These are phyloP conservation scores for Pseudoneurospora amorphoporcata DNA, from an alignment of 495 filamentous ascomycete species.

Conservation along the genomic window DNA sequence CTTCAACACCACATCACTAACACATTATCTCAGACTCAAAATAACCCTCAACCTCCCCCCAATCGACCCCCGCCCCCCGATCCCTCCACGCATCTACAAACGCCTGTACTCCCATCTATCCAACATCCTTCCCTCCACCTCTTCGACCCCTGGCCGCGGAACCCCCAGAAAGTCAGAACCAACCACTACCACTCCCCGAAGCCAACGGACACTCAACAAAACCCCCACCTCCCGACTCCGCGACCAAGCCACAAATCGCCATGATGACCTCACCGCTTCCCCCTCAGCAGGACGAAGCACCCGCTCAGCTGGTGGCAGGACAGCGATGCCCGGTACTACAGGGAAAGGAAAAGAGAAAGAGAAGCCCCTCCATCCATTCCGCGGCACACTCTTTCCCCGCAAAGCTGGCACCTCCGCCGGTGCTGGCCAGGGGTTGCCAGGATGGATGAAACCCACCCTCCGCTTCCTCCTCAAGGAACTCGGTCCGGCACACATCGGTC, in stretches of 20 bases:
- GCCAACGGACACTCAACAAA: conserved; percentile 1
- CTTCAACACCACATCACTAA: not conserved
- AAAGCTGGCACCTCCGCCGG: conserved; percentile 12
- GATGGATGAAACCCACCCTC: conserved; percentile 57
- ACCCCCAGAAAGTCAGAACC: conserved; percentile 12
- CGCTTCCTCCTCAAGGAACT: conserved; percentile 47
- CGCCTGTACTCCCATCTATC: conserved; percentile 76
- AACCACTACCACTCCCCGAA: conserved; percentile 13
- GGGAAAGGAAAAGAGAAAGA: conserved; percentile 16
- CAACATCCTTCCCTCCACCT: conserved; percentile 46
- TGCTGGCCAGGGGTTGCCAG: conserved; percentile 33
- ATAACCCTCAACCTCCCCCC: conserved; percentile 74
- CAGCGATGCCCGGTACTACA: conserved; percentile 3
- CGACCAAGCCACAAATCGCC: conserved; percentile 4
- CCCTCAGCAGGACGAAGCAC: not conserved
- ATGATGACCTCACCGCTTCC: not conserved
- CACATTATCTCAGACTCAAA: conserved; percentile 49
- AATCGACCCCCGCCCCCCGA: conserved; percentile 70
- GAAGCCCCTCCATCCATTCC: conserved; percentile 27
- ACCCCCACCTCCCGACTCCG: conserved; percentile 29
- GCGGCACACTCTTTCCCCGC: not conserved
- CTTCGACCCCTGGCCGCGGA: conserved; percentile 19
- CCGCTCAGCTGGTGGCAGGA: not conserved
- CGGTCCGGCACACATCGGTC: conserved; percentile 25
- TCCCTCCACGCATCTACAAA: conserved; percentile 72